A percentile compares a stretch with the other conserved stretches of the same genome.
Conservation (phyloP, 2,329 filamentous ascomycete genomes). For the Cercospora canescens region DNA sequence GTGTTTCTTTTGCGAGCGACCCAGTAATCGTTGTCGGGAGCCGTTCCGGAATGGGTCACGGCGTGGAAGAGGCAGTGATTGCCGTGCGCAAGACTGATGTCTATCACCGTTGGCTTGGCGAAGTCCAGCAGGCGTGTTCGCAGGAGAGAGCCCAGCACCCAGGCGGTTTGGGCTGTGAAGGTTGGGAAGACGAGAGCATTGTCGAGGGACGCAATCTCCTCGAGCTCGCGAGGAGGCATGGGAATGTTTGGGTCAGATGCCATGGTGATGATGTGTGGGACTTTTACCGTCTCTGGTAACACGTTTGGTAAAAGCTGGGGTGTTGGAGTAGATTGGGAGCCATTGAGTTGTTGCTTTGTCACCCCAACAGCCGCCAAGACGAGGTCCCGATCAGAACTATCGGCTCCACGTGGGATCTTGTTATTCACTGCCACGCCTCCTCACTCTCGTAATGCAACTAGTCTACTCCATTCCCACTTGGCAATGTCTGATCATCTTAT, state of each 20-base stretch:
- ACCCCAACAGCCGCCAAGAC: no score
- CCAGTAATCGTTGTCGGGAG: conserved; percentile 60
- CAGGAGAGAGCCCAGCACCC: conserved; percentile 64
- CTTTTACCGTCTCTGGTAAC: not conserved
- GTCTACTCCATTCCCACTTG: no score
- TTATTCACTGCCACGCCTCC: no score
- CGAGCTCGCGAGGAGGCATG: conserved; percentile 37
- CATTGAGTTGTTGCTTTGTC: no score
- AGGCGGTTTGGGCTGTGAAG: conserved; percentile 66
- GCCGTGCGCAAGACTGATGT: conserved; percentile 61
- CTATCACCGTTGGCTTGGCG: conserved; percentile 59
- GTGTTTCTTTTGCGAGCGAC: conserved; percentile 70
- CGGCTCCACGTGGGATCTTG: no score
- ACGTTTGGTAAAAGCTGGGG: not conserved
- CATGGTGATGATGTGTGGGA: conserved; percentile 18
- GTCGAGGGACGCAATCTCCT: conserved; percentile 44
- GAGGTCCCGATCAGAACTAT: no score
- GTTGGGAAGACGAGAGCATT: conserved; percentile 47
- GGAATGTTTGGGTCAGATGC: conserved; percentile 28
- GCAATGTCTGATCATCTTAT: no score
- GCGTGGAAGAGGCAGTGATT: conserved; percentile 64
- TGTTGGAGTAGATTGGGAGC: no score
- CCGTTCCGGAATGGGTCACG: conserved; percentile 64
- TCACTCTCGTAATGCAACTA: no score
- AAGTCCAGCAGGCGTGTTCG: conserved; percentile 62